phyloP scores from a whole-genome alignment of 2,329 filamentous ascomycete genomes.

The Cryoendolithus antarcticus region DNA sequence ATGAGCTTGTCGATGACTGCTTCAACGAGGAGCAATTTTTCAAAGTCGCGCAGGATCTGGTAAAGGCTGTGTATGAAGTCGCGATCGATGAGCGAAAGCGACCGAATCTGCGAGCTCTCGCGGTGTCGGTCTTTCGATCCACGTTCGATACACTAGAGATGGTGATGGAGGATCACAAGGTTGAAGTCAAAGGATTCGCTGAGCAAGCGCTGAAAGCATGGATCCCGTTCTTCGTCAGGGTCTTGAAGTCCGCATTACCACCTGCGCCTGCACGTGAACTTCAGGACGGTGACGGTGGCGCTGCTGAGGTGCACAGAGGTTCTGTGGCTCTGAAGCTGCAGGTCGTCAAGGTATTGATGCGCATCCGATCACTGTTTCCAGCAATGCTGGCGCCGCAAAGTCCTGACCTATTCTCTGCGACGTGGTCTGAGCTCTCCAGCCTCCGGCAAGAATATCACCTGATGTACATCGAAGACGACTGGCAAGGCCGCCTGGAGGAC shows the following conservation, averaged over 20 bases:
- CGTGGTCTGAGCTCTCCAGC: conserved; percentile 75
- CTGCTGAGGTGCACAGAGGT: conserved; percentile 62
- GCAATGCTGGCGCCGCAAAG: conserved; percentile 72
- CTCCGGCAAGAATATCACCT: conserved; percentile 63
- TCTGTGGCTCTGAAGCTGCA: conserved; percentile 81
- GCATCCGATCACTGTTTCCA: conserved; percentile 74
- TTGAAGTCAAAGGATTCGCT: conserved; percentile 76
- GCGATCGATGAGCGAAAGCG: conserved; percentile 65
- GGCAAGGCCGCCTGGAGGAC: conserved; percentile 80
- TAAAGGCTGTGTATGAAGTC: conserved; percentile 71
- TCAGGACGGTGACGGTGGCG: conserved; percentile 40
- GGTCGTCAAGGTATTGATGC: conserved; percentile 79
- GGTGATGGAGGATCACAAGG: conserved; percentile 84
- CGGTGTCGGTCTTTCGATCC: conserved; percentile 77
- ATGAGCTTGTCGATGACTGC: conserved; percentile 84
- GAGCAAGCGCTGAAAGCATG: conserved; percentile 69
- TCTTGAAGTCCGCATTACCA: conserved; percentile 64
- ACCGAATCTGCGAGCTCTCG: conserved; percentile 61
- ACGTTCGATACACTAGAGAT: conserved; percentile 96
- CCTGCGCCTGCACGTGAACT: conserved; percentile 48
- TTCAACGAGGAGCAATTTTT: conserved; percentile 95
- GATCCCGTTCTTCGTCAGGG: conserved; percentile 77
- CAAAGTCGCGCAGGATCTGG: conserved; percentile 70
- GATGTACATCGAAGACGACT: conserved; percentile 75
- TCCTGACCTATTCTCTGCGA: conserved; percentile 67